phyloP scores from a whole-genome alignment of 2,329 filamentous ascomycete genomes.

The Phaeomoniella chlamydospora region DNA sequence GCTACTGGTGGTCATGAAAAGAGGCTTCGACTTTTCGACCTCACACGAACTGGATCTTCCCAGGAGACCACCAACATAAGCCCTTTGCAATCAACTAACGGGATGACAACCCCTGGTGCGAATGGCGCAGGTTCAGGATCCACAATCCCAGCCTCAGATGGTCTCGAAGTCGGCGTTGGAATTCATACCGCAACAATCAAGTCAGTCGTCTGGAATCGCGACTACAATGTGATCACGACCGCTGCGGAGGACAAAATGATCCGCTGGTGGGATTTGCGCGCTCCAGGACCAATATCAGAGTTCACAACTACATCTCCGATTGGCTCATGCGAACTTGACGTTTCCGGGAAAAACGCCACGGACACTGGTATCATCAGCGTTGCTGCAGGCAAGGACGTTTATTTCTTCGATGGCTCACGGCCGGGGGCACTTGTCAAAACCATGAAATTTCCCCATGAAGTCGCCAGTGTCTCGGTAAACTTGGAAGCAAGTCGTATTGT shows the following conservation, averaged over 20 bases:
- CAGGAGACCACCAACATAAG: neutral
- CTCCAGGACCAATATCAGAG: slow-evolving; percentile 55
- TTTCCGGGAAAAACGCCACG: slow-evolving; percentile 40
- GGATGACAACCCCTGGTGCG: slow-evolving; percentile 11
- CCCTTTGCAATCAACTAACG: too few species aligned
- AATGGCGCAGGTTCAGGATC: slow-evolving; percentile 21
- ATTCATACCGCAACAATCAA: slow-evolving; percentile 83
- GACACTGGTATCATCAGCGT: slow-evolving; percentile 72
- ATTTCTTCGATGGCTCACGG: slow-evolving; percentile 70
- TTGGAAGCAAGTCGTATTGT: slow-evolving; percentile 68
- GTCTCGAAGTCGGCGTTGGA: slow-evolving; percentile 66
- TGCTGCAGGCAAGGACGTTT: slow-evolving; percentile 84
- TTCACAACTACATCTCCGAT: slow-evolving; percentile 72
- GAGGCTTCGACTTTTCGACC: slow-evolving; percentile 85
- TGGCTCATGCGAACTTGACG: slow-evolving; percentile 71
- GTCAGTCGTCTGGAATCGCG: slow-evolving; percentile 84
- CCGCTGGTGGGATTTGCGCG: slow-evolving; percentile 85
- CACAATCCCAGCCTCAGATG: slow-evolving; percentile 43
- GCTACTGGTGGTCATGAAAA: slow-evolving; percentile 94
- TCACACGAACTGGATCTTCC: slow-evolving; percentile 36
- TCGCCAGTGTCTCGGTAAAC: slow-evolving; percentile 83
- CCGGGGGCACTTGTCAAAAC: slow-evolving; percentile 64
- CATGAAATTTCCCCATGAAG: slow-evolving; percentile 65
- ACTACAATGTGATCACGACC: slow-evolving; percentile 79
- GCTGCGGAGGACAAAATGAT: slow-evolving; percentile 82